Percentiles rank a stretch among this genome's conserved stretches.
Conservation (phyloP, 805 yeast genomes). For the Monosporozyma unispora region DNA sequence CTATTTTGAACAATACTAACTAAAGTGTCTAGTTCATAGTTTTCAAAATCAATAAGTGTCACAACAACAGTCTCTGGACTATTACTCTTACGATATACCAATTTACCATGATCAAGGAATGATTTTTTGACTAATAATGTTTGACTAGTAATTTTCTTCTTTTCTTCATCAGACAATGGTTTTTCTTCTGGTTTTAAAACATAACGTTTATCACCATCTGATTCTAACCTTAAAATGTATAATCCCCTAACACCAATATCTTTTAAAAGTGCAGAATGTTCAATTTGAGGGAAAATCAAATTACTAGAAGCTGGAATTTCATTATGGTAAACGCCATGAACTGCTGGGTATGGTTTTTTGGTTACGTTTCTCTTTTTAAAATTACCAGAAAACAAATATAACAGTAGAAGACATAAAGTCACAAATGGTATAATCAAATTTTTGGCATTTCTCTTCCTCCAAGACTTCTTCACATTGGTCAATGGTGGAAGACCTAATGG, state of each 20-base stretch:
- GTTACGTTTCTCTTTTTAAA: neutral
- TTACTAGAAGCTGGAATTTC: constrained; percentile 43
- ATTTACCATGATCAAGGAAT: constrained; percentile 59
- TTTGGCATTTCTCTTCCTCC: neutral
- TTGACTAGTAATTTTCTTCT: constrained; percentile 28
- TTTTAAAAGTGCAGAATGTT: constrained; percentile 53
- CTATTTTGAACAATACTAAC: constrained; percentile 74
- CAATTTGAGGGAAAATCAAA: constrained; percentile 66
- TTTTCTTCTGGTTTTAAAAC: constrained; percentile 33
- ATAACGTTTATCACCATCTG: constrained; percentile 35
- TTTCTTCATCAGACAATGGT: constrained; percentile 33
- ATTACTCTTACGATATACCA: constrained; percentile 31
- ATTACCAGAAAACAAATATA: neutral
- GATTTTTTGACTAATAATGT: constrained; percentile 40
- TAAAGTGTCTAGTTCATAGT: constrained; percentile 48
- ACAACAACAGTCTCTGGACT: constrained; percentile 66
- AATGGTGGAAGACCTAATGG: constrained; percentile 11
- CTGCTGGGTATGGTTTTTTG: constrained; percentile 17
- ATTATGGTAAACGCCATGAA: constrained; percentile 37
- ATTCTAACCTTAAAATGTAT: constrained; percentile 40
- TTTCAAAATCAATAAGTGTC: constrained; percentile 68
- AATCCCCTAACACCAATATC: constrained; percentile 46
- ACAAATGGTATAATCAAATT: neutral
- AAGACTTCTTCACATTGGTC: constrained; percentile 3
- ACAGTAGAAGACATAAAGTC: constrained; percentile 1